phyloP scores from a whole-genome alignment of 169 alveolate species.

The Plasmodium fragile region DNA sequence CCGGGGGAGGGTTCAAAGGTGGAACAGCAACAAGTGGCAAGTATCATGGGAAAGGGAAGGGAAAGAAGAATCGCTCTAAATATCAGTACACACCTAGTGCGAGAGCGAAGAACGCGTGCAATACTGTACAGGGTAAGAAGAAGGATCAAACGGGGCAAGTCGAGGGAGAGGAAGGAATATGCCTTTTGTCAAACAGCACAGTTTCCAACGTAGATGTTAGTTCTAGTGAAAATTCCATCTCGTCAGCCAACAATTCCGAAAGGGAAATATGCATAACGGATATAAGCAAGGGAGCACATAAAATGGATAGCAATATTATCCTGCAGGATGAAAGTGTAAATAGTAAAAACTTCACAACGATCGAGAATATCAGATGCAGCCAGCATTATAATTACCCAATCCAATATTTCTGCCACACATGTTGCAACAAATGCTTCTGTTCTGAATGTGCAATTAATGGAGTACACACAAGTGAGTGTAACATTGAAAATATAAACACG shows the following conservation, averaged over 20 bases:
- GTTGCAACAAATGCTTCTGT: conserved; percentile 82
- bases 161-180: conserved; percentile 3
- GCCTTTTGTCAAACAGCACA: not conserved
- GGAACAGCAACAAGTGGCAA: conserved; percentile 1
- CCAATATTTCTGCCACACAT: conserved; percentile 85
- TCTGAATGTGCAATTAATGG: conserved; percentile 85
- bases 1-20: not conserved
- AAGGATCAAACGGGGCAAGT: not conserved
- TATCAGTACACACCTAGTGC: not conserved
- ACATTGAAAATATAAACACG: conserved; percentile 81
- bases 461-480: conserved; percentile 77
- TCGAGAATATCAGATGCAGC: conserved; percentile 84
- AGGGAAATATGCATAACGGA: conserved; percentile 58
- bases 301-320: not conserved
- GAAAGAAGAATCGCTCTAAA: not conserved
- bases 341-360: conserved; percentile 54
- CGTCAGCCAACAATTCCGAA: conserved; percentile 3
- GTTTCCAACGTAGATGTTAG: not conserved
- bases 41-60: not conserved
- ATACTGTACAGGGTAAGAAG: not conserved
- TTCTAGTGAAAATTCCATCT: conserved; percentile 23
- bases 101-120: not conserved
- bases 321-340: conserved; percentile 8
- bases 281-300: not conserved
- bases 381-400: conserved; percentile 86